Evolutionary conservation across 768 basidiomycete genomes (phyloP).

Genomic region (Lactarius hengduanensis): DNA sequence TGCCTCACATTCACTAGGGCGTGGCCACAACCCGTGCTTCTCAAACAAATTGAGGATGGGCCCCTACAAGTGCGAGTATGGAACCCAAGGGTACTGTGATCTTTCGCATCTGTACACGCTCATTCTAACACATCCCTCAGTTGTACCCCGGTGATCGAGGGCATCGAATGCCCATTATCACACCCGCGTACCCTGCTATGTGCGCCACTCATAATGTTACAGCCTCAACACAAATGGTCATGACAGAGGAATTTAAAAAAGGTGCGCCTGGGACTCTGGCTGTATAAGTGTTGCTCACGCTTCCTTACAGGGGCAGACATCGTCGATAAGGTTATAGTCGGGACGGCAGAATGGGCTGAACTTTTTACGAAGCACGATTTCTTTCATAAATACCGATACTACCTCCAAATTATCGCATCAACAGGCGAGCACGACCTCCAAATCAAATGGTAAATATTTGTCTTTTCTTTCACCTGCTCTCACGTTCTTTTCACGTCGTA

Average conservation of each 20-base stretch:
- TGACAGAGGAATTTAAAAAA: constrained; percentile 93
- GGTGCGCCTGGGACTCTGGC: constrained; percentile 43
- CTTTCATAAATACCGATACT: constrained; percentile 95
- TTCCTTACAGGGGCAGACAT: constrained; percentile 78
- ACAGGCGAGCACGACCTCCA: constrained; percentile 82
- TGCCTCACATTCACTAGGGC: constrained; percentile 54
- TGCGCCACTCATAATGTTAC: constrained; percentile 99
- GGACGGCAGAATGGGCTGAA: constrained; percentile 83
- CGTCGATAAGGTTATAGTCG: constrained; percentile 87
- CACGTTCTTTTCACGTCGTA: constrained; percentile 11
- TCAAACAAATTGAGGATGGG: constrained; percentile 96
- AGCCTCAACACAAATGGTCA: constrained; percentile 91
- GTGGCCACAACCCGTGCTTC: constrained; percentile 97
- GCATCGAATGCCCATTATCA: constrained; percentile 99
- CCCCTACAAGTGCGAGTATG: constrained; percentile 92
- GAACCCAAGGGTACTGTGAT: constrained; percentile 82
- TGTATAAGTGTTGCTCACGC: constrained; percentile 22
- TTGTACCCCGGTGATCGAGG: constrained; percentile 87
- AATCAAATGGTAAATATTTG: constrained; percentile 77
- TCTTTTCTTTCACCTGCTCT: not conserved
- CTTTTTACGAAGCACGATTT: constrained; percentile 96
- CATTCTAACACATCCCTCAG: constrained; percentile 39
- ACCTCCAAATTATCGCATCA: constrained; percentile 93
- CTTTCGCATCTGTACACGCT: constrained; percentile 4
- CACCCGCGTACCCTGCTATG: constrained; percentile 98